These are phyloP conservation scores for Lactifluus piperatus DNA, from an alignment of 768 basidiomycete genomes.

Conservation along the genomic window DNA sequence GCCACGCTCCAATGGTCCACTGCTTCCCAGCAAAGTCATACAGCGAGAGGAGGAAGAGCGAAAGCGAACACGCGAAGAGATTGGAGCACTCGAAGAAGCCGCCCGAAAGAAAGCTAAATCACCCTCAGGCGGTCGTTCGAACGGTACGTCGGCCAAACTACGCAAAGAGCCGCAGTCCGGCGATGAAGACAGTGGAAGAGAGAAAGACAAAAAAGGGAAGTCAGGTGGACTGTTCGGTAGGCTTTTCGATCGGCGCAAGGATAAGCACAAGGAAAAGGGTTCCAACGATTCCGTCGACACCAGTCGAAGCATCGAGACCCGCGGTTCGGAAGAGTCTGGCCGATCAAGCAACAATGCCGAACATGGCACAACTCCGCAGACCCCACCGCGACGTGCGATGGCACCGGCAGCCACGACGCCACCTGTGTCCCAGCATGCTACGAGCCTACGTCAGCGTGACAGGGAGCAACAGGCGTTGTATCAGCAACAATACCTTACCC, in stretches of 20 bases:
- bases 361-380: slow-evolving; percentile 6
- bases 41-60: slow-evolving; percentile 45
- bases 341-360: slow-evolving; percentile 36
- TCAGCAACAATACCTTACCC: slow-evolving; percentile 75
- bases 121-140: neutral
- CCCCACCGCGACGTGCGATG: slow-evolving; percentile 27
- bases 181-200: slow-evolving; percentile 39
- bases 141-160: slow-evolving; percentile 27
- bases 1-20: slow-evolving; percentile 21
- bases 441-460: slow-evolving; percentile 75
- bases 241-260: slow-evolving; percentile 70
- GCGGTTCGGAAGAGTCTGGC: slow-evolving; percentile 57
- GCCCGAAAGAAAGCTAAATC: slow-evolving; percentile 40
- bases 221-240: slow-evolving; percentile 60
- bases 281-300: slow-evolving; percentile 35
- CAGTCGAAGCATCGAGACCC: slow-evolving; percentile 26
- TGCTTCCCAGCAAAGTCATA: slow-evolving; percentile 33
- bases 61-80: slow-evolving; percentile 45
- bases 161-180: slow-evolving; percentile 36
- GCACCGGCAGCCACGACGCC: slow-evolving; percentile 25
- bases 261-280: slow-evolving; percentile 58
- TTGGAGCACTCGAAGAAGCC: slow-evolving; percentile 36
- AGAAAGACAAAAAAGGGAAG: slow-evolving; percentile 58
- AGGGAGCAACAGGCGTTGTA: slow-evolving; percentile 85
- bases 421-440: slow-evolving; percentile 51